Evolutionary conservation across 352 stramenopile genomes (phyloP).

Genomic region (Pythium pectinolyticum): DNA sequence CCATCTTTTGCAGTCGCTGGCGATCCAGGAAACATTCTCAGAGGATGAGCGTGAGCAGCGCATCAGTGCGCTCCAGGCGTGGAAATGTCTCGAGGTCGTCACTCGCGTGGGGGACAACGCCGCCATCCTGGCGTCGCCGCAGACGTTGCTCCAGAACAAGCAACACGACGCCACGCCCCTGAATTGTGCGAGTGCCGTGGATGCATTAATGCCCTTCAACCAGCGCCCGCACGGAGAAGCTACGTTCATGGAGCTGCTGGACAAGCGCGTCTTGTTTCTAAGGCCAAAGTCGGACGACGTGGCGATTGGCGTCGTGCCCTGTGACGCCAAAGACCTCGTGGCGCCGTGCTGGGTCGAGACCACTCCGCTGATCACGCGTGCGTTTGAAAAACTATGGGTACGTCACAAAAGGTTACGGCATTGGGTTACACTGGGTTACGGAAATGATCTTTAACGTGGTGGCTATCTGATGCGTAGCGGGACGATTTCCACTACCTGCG

Average conservation of each 20-base stretch:
- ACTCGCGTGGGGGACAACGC: conserved; percentile 33
- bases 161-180: conserved; percentile 38
- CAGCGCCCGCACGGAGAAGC: conserved; percentile 51
- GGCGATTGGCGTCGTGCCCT: conserved; percentile 73
- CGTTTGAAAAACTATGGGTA: conserved; percentile 70
- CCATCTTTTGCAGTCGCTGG: conserved; percentile 36
- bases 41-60: conserved; percentile 16
- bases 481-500: conserved; percentile 59
- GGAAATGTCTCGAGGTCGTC: conserved; percentile 69
- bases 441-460: too few species aligned
- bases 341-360: conserved; percentile 68
- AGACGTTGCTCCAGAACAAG: conserved; percentile 43
- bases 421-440: too few species aligned
- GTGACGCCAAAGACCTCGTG: conserved; percentile 45
- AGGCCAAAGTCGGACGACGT: conserved; percentile 74
- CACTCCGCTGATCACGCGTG: conserved; percentile 52
- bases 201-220: conserved; percentile 65
- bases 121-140: conserved; percentile 37
- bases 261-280: conserved; percentile 51
- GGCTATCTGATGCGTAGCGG: conserved; percentile 30
- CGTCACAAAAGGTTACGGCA: too few species aligned
- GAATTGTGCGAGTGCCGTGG: conserved; percentile 53
- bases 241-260: conserved; percentile 67
- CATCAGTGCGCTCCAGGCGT: conserved; percentile 59
- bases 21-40: conserved; percentile 39